Conservation (phyloP, 148 eudicot genomes). For the Chenopodium berlandieri region DNA sequence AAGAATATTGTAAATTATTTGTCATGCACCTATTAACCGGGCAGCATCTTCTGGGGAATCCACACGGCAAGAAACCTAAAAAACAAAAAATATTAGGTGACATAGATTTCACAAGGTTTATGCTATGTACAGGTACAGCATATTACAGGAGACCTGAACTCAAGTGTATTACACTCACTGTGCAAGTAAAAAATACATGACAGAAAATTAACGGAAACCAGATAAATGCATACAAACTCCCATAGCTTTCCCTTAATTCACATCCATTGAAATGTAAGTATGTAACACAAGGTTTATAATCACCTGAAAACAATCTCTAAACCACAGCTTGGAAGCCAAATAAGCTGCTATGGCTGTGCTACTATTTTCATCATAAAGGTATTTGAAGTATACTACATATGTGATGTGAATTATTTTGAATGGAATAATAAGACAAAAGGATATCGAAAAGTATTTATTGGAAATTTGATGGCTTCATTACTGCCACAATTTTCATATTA, state of each 20-base stretch:
- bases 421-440: too few species aligned
- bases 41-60: conserved; percentile 87
- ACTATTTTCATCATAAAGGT: too few species aligned
- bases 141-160: neutral
- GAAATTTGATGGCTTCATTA: too few species aligned
- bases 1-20: neutral
- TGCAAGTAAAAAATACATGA: neutral
- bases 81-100: neutral
- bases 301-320: neutral
- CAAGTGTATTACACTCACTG: neutral
- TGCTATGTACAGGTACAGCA: neutral
- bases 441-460: too few species aligned
- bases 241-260: neutral
- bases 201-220: neutral
- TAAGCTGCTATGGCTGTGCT: neutral
- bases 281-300: neutral
- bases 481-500: too few species aligned
- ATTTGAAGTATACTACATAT: too few species aligned
- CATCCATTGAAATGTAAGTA: too few species aligned
- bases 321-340: neutral
- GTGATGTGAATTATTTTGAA: too few species aligned
- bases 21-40: conserved; percentile 62
- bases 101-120: neutral
- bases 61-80: conserved; percentile 67
- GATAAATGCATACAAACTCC: neutral